A percentile compares a stretch with the other conserved stretches of the same genome.
phyloP scores from a whole-genome alignment of 2,329 filamentous ascomycete species.

The Monosporascus ibericus region DNA sequence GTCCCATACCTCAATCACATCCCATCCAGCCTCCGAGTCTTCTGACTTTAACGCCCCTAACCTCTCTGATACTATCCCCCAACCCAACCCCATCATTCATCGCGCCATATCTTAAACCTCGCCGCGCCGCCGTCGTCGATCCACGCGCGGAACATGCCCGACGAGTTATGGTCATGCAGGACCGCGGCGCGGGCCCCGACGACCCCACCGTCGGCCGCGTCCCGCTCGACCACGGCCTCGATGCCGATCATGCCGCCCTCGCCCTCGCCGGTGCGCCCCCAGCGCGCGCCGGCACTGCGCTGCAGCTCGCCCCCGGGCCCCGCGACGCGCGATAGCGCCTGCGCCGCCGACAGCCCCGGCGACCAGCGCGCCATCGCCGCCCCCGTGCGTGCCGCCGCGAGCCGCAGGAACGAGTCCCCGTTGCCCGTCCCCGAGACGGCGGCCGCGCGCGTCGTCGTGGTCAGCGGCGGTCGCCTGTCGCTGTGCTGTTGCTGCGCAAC shows the following conservation, averaged over 20 bases:
- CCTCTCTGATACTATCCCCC: neutral
- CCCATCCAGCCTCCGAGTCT: neutral
- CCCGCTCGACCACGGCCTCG: slow-evolving; percentile 47
- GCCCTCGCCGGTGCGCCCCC: slow-evolving; percentile 70
- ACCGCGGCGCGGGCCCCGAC: slow-evolving; percentile 44
- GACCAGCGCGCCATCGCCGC: slow-evolving; percentile 66
- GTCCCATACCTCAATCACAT: neutral
- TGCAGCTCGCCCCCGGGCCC: slow-evolving; percentile 70
- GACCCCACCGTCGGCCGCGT: slow-evolving; percentile 34
- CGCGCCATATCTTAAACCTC: slow-evolving; percentile 52
- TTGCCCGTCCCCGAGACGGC: slow-evolving; percentile 79
- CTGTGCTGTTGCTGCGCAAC: slow-evolving; percentile 4
- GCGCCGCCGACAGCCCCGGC: slow-evolving; percentile 37
- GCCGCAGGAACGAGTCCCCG: slow-evolving; percentile 78
- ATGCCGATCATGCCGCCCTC: slow-evolving; percentile 83
- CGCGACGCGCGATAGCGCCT: slow-evolving; percentile 58
- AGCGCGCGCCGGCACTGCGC: slow-evolving; percentile 65
- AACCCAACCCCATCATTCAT: neutral
- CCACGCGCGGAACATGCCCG: slow-evolving; percentile 83
- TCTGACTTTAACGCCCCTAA: neutral
- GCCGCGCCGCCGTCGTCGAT: slow-evolving; percentile 55
- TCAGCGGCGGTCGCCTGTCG: neutral
- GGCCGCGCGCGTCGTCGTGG: slow-evolving; percentile 35
- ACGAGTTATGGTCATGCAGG: slow-evolving; percentile 76
- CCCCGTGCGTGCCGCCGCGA: slow-evolving; percentile 64